These are phyloP conservation scores for Nothophaeocryptopus gaeumannii DNA, from an alignment of 2,329 filamentous ascomycete species.

Conservation along the genomic window DNA sequence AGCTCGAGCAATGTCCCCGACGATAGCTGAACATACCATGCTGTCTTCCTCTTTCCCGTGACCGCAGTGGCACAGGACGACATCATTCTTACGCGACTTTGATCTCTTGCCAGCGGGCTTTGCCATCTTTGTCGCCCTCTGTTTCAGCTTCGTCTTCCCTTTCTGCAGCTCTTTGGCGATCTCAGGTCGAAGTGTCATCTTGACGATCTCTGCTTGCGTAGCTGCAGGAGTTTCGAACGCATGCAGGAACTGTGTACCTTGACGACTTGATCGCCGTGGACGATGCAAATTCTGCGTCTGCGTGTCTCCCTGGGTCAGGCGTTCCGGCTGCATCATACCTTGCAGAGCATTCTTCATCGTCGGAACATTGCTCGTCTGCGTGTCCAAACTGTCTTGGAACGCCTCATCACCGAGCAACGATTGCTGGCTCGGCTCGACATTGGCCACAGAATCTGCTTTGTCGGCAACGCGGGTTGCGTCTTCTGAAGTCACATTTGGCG, in stretches of 20 bases:
- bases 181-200: slow-evolving; percentile 16
- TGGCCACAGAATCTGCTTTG: too few species aligned
- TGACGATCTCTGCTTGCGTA: neutral
- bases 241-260: neutral
- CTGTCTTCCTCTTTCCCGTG: slow-evolving; percentile 38
- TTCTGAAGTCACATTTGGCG: too few species aligned
- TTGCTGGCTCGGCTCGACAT: too few species aligned
- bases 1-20: neutral
- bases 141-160: slow-evolving; percentile 13
- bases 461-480: too few species aligned
- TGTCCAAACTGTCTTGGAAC: slow-evolving; percentile 16
- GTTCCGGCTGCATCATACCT: slow-evolving; percentile 30
- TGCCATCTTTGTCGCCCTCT: slow-evolving; percentile 18
- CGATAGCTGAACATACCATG: slow-evolving; percentile 38
- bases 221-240: neutral
- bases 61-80: slow-evolving; percentile 44
- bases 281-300: slow-evolving; percentile 23
- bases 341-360: slow-evolving; percentile 27
- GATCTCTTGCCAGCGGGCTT: slow-evolving; percentile 8
- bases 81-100: slow-evolving; percentile 12
- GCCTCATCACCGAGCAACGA: too few species aligned
- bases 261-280: slow-evolving; percentile 1
- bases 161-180: slow-evolving; percentile 10
- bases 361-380: slow-evolving; percentile 24
- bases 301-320: slow-evolving; percentile 34